Base-by-base conservation (phyloP, 2,329 filamentous ascomycete species). In the Metarhizium rileyi region DNA sequence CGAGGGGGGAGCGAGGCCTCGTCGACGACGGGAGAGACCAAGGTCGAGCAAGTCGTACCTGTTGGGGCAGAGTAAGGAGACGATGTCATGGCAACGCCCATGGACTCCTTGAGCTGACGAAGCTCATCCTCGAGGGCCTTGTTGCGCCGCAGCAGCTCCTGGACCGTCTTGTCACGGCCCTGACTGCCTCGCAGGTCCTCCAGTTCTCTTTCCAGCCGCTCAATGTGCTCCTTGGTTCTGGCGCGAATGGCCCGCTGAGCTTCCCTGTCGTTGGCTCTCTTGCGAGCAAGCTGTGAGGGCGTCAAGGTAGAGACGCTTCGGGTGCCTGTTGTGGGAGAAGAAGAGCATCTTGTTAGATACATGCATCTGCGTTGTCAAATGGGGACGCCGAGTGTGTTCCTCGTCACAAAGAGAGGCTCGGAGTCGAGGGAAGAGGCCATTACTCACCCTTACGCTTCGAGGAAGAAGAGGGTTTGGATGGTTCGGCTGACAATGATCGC, bases 181-280 rank as follows among this genome's bases (percentile, higher is more conserved):
- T 74, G 69, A 50, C 66, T 66, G 61, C 68, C 71, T 53, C 75
- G 73, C 55, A 94, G 77, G 55, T 91, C 86, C 49, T 83, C 77
- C 53, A 95, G 84, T 57, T 86, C 81, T 55, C 74, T 74, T 69
- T 94, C 87, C 46, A 95, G 72, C 22, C 74, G 74, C 62, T 93
- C 87, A 59, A 95, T 95, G 64, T 89, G 86, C 61, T 86, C 81
- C 70, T 90, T 91, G 36, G 90, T 95, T 58, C 90, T 79, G 65
- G 90, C 87, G 46, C 90, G 77, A 55, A 95, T 95, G 40, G 87
- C 87, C 46, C 90, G 80, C 69, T 95, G 90, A 40, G 90, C 90
- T 67, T 95, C 88, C 53, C 90, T 81, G 65, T 95, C 90, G 70
- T 95, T 95, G 61, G 88, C 87, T 55, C 90, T 78, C 73, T 95